A percentile compares a stretch with the other conserved stretches of the same genome.
Evolutionary conservation across 148 eudicot species (phyloP).

Genomic region (Spergularia bocconei): DNA sequence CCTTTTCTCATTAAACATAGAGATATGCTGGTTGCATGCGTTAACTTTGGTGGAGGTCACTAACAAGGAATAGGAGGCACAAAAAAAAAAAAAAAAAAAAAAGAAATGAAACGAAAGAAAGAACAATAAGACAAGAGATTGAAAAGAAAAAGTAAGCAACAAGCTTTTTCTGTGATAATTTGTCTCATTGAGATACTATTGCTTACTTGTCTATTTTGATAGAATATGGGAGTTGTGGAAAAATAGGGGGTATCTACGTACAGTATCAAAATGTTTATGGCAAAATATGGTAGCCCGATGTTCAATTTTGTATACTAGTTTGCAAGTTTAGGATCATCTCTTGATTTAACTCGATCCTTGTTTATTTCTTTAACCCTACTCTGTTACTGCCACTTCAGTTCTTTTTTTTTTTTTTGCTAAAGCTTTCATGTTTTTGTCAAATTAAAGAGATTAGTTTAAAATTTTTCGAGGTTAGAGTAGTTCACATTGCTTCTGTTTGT

Average conservation of each 20-base stretch:
- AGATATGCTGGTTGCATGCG: constrained; percentile 23
- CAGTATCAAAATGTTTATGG: neutral
- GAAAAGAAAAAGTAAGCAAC: constrained; percentile 8
- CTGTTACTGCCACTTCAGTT: too few relatives aligned
- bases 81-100: constrained; percentile 4
- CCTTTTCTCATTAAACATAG: constrained; percentile 11
- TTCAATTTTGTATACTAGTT: constrained; percentile 9
- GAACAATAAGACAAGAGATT: constrained; percentile 16
- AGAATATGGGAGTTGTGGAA: neutral
- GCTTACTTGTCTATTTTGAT: constrained; percentile 1
- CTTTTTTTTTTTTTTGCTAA: too few relatives aligned
- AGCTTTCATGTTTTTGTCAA: too few relatives aligned
- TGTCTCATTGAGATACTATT: constrained; percentile 8
- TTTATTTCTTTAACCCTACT: too few relatives aligned
- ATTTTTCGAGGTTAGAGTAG: too few relatives aligned
- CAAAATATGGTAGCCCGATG: constrained; percentile 6
- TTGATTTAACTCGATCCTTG: neutral
- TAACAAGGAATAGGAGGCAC: neutral
- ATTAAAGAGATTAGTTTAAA: too few relatives aligned
- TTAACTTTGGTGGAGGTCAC: constrained; percentile 27
- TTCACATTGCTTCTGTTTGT: too few relatives aligned
- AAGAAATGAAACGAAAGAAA: neutral
- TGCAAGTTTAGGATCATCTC: neutral
- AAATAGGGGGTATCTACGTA: neutral
- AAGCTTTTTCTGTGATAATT: neutral